phyloP scores from a whole-genome alignment of 2,329 filamentous ascomycete species.

The Lasiodiplodia sp. region DNA sequence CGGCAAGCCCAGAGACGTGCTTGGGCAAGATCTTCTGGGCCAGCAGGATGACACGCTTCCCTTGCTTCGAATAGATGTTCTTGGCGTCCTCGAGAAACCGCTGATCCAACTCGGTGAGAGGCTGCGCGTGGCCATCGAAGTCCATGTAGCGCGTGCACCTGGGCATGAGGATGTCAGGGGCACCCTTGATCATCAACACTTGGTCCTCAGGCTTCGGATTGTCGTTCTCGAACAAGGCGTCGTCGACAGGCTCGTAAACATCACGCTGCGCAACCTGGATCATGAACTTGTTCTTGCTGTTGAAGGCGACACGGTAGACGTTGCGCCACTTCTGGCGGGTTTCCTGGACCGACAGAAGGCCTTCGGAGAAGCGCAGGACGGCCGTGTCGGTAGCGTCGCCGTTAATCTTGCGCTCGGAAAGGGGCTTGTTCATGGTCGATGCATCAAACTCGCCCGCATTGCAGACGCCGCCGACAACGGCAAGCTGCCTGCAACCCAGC shows the following conservation, averaged over 20 bases:
- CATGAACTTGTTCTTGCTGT: conserved; percentile 87
- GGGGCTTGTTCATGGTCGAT: conserved; percentile 64
- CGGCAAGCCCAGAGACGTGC: conserved; percentile 37
- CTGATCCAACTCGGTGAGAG: conserved; percentile 57
- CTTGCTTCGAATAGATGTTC: conserved; percentile 72
- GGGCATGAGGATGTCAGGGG: conserved; percentile 74
- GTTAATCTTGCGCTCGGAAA: conserved; percentile 69
- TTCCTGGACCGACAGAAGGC: conserved; percentile 66
- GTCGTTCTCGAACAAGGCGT: conserved; percentile 33
- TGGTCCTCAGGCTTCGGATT: conserved; percentile 32
- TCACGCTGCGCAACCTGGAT: conserved; percentile 58
- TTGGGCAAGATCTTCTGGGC: conserved; percentile 64
- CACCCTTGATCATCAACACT: conserved; percentile 78
- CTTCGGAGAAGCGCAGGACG: conserved; percentile 74
- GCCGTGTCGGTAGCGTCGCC: conserved; percentile 81
- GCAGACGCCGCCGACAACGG: conserved; percentile 70
- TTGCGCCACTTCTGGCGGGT: conserved; percentile 69
- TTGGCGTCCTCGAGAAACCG: conserved; percentile 65
- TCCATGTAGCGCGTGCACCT: conserved; percentile 67
- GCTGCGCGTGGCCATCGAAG: conserved; percentile 60
- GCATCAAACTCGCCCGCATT: conserved; percentile 80
- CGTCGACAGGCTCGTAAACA: conserved; percentile 39
- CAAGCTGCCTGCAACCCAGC: conserved; percentile 62
- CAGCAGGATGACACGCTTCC: conserved; percentile 71
- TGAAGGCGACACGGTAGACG: conserved; percentile 70